A percentile compares a stretch with the other conserved stretches of the same genome.
Conservation (phyloP, 352 stramenopile species). For the Pythium myriotylum region DNA sequence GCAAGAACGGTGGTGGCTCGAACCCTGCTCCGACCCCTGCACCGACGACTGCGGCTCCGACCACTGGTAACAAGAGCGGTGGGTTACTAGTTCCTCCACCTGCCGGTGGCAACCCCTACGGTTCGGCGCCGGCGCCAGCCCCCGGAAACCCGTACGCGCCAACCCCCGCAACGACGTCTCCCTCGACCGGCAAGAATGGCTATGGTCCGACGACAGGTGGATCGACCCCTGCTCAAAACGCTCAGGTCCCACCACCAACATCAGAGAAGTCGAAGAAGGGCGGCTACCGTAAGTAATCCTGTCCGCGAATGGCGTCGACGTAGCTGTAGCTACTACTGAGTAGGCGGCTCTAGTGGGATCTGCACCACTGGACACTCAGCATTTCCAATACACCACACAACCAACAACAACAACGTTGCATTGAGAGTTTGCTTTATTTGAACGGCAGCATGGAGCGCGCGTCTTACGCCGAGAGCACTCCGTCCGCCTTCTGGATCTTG, state of each 20-base stretch:
- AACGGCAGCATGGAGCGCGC: no score
- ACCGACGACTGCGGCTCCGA: no score
- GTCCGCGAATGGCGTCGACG: neutral
- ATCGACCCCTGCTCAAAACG: neutral
- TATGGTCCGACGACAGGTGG: neutral
- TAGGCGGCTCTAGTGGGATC: no score
- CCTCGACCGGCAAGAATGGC: neutral
- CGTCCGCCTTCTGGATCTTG: conserved; percentile 93
- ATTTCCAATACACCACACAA: no score
- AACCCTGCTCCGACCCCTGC: no score
- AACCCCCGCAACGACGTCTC: neutral
- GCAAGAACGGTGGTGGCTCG: no score
- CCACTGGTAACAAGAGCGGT: no score
- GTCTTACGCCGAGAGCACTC: conserved; percentile 44
- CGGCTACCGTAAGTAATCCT: conserved; percentile 1
- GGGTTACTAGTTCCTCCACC: neutral
- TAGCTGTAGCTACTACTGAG: neutral
- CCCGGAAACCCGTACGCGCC: no score
- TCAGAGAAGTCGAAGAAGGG: neutral
- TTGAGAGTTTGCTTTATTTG: no score
- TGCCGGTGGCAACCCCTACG: neutral
- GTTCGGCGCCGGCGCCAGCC: neutral
- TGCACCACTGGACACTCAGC: no score
- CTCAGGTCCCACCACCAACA: neutral
- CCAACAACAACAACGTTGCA: no score